phyloP scores from a whole-genome alignment of 805 yeast genomes.

The Kluyveromyces lactis region DNA sequence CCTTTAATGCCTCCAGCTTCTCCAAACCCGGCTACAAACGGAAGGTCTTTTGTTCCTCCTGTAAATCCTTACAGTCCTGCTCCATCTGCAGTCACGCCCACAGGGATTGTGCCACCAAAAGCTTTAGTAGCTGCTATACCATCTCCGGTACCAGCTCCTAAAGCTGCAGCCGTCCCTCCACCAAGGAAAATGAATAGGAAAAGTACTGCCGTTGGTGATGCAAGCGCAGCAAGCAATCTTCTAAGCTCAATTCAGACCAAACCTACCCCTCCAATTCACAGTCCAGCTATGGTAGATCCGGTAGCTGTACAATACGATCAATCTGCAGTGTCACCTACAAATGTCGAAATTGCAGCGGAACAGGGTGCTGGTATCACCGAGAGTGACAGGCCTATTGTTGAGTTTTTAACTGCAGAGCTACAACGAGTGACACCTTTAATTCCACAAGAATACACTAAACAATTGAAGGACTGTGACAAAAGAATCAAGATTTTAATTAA shows the following conservation, averaged over 20 bases:
- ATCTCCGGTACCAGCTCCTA: constrained; percentile 22
- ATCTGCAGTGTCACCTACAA: constrained; percentile 13
- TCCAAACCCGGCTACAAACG: constrained; percentile 11
- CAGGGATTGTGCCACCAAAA: constrained; percentile 5
- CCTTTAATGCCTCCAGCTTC: constrained; percentile 32
- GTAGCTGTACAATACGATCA: constrained; percentile 15
- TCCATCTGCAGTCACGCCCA: constrained; percentile 9
- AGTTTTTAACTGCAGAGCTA: constrained; percentile 46
- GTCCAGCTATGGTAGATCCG: neutral
- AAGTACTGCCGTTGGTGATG: constrained; percentile 12
- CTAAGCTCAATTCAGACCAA: constrained; percentile 15
- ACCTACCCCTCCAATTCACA: neutral
- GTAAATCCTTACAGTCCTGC: constrained; percentile 35
- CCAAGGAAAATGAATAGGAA: constrained; percentile 25
- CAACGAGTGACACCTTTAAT: constrained; percentile 59
- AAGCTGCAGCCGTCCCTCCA: constrained; percentile 25
- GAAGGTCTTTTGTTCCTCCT: constrained; percentile 25
- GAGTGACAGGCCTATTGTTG: constrained; percentile 47
- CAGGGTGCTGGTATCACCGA: constrained; percentile 56
- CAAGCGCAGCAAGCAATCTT: constrained; percentile 17
- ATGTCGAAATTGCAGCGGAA: constrained; percentile 31
- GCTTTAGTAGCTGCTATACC: constrained; percentile 15
- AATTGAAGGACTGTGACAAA: constrained; percentile 72
- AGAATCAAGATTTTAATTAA: constrained; percentile 70
- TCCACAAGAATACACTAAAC: constrained; percentile 67